phyloP scores from a whole-genome alignment of 441 rosid species.

The Bocquillonia castaneifolia region DNA sequence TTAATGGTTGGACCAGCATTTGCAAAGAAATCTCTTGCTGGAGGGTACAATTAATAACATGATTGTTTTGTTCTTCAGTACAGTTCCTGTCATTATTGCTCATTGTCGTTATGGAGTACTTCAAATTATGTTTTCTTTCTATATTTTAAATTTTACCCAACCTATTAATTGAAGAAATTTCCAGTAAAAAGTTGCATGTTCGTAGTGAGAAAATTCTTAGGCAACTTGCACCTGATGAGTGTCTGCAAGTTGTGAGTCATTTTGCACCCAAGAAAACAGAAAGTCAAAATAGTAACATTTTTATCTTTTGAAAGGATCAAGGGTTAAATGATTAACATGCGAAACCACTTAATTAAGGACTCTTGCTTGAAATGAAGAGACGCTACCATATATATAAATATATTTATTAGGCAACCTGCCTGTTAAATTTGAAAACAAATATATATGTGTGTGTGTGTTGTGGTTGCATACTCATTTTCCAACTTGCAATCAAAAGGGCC shows the following conservation, averaged over 20 bases:
- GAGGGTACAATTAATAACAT: background rate
- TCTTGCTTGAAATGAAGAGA: slow-evolving; percentile 4
- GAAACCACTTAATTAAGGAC: background rate
- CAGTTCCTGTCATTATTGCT: background rate
- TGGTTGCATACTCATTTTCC: slow-evolving; percentile 8
- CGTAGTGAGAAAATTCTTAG: too few species aligned
- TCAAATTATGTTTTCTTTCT: background rate
- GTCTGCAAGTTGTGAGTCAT: background rate
- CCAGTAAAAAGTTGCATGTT: too few species aligned
- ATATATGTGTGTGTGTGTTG: background rate
- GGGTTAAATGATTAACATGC: background rate
- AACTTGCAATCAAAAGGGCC: background rate
- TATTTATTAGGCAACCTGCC: background rate
- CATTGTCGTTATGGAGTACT: background rate
- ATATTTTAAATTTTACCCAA: too few species aligned
- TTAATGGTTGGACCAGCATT: background rate
- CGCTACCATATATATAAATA: background rate
- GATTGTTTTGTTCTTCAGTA: background rate
- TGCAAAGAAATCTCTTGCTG: background rate
- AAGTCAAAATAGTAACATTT: background rate
- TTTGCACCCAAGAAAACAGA: background rate
- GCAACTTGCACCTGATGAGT: too few species aligned
- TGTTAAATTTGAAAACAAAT: background rate
- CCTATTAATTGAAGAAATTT: background rate
- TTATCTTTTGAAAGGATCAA: background rate